These are phyloP conservation scores for Cryptococcus floricola DNA, from an alignment of 1,284 basidiomycete genomes.

Conservation along the genomic window DNA sequence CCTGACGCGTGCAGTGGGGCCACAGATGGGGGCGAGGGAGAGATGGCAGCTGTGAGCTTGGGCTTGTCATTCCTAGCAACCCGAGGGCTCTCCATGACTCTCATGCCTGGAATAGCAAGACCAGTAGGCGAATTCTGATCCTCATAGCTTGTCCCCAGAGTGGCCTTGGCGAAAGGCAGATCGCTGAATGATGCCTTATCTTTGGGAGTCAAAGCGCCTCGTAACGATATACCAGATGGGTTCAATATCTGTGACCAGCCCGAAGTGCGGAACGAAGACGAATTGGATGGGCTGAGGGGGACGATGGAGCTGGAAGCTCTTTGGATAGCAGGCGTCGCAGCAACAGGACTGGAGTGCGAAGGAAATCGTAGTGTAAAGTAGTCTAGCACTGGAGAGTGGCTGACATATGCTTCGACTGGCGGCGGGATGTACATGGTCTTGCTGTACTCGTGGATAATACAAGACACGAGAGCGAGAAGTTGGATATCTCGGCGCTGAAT, in stretches of 20 bases:
- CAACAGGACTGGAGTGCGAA: slow-evolving; percentile 16
- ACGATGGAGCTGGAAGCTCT: slow-evolving; percentile 3
- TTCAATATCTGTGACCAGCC: slow-evolving; percentile 44
- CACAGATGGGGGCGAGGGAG: slow-evolving; percentile 11
- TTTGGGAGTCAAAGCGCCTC: slow-evolving; percentile 33
- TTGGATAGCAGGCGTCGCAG: slow-evolving; percentile 10
- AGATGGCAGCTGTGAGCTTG: neutral
- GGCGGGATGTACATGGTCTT: slow-evolving; percentile 20
- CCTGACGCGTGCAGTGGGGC: slow-evolving; percentile 10
- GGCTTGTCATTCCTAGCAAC: neutral
- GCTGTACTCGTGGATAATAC: slow-evolving; percentile 57
- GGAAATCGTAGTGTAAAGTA: slow-evolving; percentile 34
- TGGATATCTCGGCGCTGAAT: slow-evolving; percentile 68
- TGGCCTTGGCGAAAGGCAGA: slow-evolving; percentile 21
- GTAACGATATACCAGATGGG: slow-evolving; percentile 32
- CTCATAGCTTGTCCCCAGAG: slow-evolving; percentile 20
- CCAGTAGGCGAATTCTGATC: slow-evolving; percentile 15
- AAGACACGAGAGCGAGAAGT: slow-evolving; percentile 72
- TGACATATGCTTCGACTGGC: slow-evolving; percentile 15
- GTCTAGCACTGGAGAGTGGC: slow-evolving; percentile 40
- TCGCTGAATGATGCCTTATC: slow-evolving; percentile 34
- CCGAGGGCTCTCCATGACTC: slow-evolving; percentile 5
- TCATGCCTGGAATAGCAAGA: slow-evolving; percentile 13
- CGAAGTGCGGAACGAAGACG: slow-evolving; percentile 30
- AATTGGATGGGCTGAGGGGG: slow-evolving; percentile 15